Base-by-base conservation (phyloP, 208 protist species). In the Acanthamoeba triangularis region DNA sequence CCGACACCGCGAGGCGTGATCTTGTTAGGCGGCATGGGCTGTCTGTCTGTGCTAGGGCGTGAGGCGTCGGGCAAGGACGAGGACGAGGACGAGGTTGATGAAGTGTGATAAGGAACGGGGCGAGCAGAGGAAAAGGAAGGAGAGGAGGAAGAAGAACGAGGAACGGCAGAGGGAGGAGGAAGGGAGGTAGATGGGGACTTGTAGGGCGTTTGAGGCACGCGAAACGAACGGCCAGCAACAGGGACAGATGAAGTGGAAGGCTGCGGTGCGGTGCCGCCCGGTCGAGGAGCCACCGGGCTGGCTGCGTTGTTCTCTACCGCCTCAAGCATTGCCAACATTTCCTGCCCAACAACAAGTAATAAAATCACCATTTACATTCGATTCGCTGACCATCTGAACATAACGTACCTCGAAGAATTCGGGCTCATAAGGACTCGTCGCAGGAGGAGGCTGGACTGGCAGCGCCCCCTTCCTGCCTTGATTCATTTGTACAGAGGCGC, bases 191-290 rank as follows among this genome's bases (percentile, higher is more conserved):
- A 25, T 82, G 74, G 74, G 0, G 30, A 30, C 82, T 90, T 90
- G 82, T 52, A 90, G 41, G 82, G 82, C 14, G 49, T 61, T 5
- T 90, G 20, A 28, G 82, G 82, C 28, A 90, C 82, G 2, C 82
- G 82, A 90, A 90, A 90, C 30, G 56, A 23, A 23, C 56, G 82
- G 2, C 30, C 44, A 28, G 37, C 59, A 14, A 13, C 33, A 37
- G 72, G 33, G 2, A 47, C 23, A n/a, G n/a, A 30, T 35, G n/a
- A 35, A 37, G 65, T 80, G 11, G 72, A 78, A 20, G 69, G 30
- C 23, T 80, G 72, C 23, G 33, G 30, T 5, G 25, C 25, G 11
- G 72, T 4, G n/a, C 16, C 72, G 11, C n/a, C 23, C 33, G 72
- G 72, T 14, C 72, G 72, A 41, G 72, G 72, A 47, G 11, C 23